Evolutionary conservation across 2,329 filamentous ascomycete genomes (phyloP), one percentile per base, ranked within the genome.

Genomic region (Fusarium nanum): DNA sequence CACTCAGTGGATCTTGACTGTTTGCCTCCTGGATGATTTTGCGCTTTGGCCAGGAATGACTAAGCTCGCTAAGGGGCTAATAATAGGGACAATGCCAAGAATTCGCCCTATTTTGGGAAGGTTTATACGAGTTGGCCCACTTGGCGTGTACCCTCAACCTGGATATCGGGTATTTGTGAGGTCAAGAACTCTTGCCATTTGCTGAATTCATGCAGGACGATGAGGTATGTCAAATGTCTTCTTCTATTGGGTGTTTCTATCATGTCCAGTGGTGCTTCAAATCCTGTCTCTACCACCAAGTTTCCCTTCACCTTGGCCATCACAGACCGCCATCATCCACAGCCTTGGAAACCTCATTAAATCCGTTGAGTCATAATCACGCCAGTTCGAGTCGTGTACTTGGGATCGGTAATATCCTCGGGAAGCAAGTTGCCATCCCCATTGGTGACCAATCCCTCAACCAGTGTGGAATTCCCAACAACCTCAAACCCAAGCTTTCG

Each of bases 1-100:
- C 34, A 53, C 4, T 20, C 30, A 14, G 59, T 64, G 60, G 61
- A 58, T 48, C 61, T 48, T 30, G 16, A 16, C 13, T n/a, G 32
- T 34, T 55, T 37, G 23, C 10, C 16, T 23, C 37, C 7, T 56
- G 3, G 10, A 37, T 27, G 27, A 28, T 47, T 47, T 63, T 56
- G 30, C 4, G 13, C n/a, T n/a, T 12, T 10, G 20, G 18, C 23
- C 48, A 47, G 44, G 64, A 50, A 49, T 64, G 16, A 64, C 61
- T 64, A 64, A 64, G 53, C 59, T 34, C 7, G 18, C n/a, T 12
- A 6, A 22, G 5, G 10, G 7, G 11, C 60, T 64, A 64, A 58
- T 49, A 23, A 64, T 64, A 64, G 61, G 5, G 45, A 25, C 28
- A 45, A 27, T n/a, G 14, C 22, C 50, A 30, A 42, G 42, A 34